Percentiles rank a stretch among this genome's conserved stretches.
Conservation (phyloP, 306 rosid species). For the Senna tora region DNA sequence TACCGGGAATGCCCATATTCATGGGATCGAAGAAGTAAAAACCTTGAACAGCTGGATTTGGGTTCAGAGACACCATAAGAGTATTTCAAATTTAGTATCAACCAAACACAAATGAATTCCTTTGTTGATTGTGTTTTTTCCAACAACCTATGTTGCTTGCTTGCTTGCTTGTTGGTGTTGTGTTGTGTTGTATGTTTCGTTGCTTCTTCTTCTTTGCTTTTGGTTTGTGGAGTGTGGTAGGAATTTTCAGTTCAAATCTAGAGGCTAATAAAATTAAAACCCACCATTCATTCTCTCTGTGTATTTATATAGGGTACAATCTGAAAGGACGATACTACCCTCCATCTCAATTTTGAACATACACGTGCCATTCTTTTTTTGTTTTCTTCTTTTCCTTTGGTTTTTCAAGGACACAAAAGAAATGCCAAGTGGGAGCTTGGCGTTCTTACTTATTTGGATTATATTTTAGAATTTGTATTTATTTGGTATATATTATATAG, state of each 20-base stretch:
- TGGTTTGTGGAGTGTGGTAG: not conserved
- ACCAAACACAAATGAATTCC: not conserved
- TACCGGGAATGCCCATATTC: slow-evolving; percentile 40
- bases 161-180: not conserved
- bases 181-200: not conserved
- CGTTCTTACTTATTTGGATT: too few relatives aligned
- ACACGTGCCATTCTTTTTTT: too few relatives aligned
- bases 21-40: slow-evolving; percentile 51
- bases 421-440: too few relatives aligned
- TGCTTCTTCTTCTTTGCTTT: not conserved
- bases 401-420: too few relatives aligned
- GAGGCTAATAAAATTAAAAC: not conserved
- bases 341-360: not conserved
- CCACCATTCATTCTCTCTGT: not conserved
- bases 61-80: slow-evolving; percentile 56
- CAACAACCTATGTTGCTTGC: not conserved
- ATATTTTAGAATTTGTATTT: too few relatives aligned
- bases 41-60: slow-evolving; percentile 48
- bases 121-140: not conserved
- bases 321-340: not conserved
- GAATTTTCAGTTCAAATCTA: not conserved
- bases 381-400: too few relatives aligned
- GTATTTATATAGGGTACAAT: not conserved
- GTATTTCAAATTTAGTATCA: not conserved
- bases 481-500: too few relatives aligned